A percentile compares a stretch with the other conserved stretches of the same genome.
phyloP scores from a whole-genome alignment of 352 stramenopile genomes.

The Phytopythium sindhum region DNA sequence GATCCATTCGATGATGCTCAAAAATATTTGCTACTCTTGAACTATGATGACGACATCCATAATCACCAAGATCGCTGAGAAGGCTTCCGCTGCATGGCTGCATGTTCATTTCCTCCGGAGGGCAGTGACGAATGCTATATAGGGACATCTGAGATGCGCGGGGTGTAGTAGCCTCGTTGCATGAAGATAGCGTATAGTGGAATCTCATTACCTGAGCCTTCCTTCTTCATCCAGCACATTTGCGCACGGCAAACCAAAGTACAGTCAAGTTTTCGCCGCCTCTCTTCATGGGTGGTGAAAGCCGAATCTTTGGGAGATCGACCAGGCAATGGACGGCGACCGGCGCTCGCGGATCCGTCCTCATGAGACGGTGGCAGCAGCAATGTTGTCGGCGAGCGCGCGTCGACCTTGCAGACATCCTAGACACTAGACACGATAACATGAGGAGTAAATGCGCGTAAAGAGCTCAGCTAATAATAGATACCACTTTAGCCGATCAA shows the following conservation, averaged over 20 bases:
- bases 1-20: slow-evolving; percentile 66
- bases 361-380: slow-evolving; percentile 46
- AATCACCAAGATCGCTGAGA: slow-evolving; percentile 92
- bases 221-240: slow-evolving; percentile 4
- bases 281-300: slow-evolving; percentile 67
- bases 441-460: neutral
- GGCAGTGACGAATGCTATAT: slow-evolving; percentile 87
- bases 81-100: slow-evolving; percentile 18
- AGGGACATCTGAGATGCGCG: slow-evolving; percentile 81
- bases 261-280: slow-evolving; percentile 85
- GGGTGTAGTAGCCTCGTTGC: slow-evolving; percentile 28
- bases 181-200: slow-evolving; percentile 82
- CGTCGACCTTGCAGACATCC: slow-evolving; percentile 25
- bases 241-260: slow-evolving; percentile 72
- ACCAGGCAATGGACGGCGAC: slow-evolving; percentile 14
- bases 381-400: slow-evolving; percentile 54
- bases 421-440: neutral
- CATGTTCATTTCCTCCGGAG: slow-evolving; percentile 13
- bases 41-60: slow-evolving; percentile 83
- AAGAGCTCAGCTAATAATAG: neutral
- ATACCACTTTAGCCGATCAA: too few species aligned
- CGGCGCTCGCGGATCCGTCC: slow-evolving; percentile 30
- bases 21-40: slow-evolving; percentile 93
- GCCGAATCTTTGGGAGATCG: slow-evolving; percentile 88
- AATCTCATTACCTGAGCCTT: slow-evolving; percentile 92